phyloP scores from a whole-genome alignment of 2,329 filamentous ascomycete species.

The Hypoxylon sp. region DNA sequence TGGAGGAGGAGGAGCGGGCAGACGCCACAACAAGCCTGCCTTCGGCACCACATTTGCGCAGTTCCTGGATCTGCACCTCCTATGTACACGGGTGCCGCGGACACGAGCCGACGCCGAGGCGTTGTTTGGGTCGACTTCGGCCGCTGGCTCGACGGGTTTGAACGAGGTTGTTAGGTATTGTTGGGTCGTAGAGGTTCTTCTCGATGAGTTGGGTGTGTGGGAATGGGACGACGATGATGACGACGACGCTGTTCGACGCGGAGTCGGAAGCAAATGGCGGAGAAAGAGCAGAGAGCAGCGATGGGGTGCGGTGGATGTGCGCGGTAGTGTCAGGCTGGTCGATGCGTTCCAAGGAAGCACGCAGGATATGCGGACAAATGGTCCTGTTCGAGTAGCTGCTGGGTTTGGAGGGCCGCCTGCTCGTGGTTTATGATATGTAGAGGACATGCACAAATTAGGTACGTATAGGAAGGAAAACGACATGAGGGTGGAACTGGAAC shows the following conservation, averaged over 20 bases:
- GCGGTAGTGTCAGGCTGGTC: constrained; percentile 56
- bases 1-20: constrained; percentile 28
- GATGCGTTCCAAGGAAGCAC: constrained; percentile 55
- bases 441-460: neutral
- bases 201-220: constrained; percentile 67
- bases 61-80: constrained; percentile 68
- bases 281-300: constrained; percentile 64
- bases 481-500: too few relatives aligned
- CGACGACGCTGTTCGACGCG: neutral
- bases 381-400: constrained; percentile 49
- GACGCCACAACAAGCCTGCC: constrained; percentile 62
- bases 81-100: constrained; percentile 64
- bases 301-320: constrained; percentile 66
- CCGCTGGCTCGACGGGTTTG: neutral
- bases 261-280: constrained; percentile 28
- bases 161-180: constrained; percentile 50
- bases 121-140: constrained; percentile 11
- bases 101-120: constrained; percentile 58
- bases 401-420: constrained; percentile 55
- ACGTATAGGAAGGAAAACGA: neutral
- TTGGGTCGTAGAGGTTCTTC: constrained; percentile 66
- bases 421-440: constrained; percentile 19
- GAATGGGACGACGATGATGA: constrained; percentile 42
- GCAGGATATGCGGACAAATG: constrained; percentile 30
- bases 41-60: constrained; percentile 70